These are phyloP conservation scores for Huntiella decipiens DNA, from an alignment of 2,329 filamentous ascomycete genomes.

Conservation along the genomic window DNA sequence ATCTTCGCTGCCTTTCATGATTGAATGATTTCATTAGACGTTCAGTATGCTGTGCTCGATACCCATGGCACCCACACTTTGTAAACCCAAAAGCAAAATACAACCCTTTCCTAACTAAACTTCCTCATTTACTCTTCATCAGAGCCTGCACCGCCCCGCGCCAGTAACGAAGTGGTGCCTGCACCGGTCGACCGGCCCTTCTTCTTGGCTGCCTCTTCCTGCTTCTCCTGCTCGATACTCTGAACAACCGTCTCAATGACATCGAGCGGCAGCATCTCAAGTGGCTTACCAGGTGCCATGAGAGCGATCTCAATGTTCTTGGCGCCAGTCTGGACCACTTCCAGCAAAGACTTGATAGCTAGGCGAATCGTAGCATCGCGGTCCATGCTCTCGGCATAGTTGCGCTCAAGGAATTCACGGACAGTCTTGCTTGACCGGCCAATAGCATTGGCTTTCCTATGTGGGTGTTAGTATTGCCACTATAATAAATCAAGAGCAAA, in stretches of 20 bases:
- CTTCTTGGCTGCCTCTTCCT: conserved; percentile 95
- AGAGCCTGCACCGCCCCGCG: conserved; percentile 28
- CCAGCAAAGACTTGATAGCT: conserved; percentile 92
- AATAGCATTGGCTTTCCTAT: conserved; percentile 97
- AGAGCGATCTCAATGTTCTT: conserved; percentile 99
- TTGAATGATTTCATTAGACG: conserved; percentile 8
- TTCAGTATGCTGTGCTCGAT: conserved; percentile 11
- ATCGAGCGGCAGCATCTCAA: conserved; percentile 88
- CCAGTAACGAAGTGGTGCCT: conserved; percentile 55
- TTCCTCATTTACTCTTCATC: not conserved
- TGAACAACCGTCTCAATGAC: conserved; percentile 97
- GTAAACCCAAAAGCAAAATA: conserved; percentile 1
- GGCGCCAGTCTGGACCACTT: conserved; percentile 94
- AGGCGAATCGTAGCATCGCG: conserved; percentile 89
- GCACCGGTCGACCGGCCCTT: conserved; percentile 61
- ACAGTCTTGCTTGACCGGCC: conserved; percentile 97
- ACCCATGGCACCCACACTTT: conserved; percentile 11
- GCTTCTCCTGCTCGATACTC: conserved; percentile 98
- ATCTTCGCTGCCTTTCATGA: not conserved
- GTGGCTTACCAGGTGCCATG: conserved; percentile 77
- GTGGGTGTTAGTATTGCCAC: not conserved
- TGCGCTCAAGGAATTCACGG: conserved; percentile 92
- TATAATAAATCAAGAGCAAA: not conserved
- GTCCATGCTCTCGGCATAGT: conserved; percentile 97
- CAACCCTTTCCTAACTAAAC: not conserved